Evolutionary conservation across 805 yeast species (phyloP), one percentile per base, ranked within the genome.

Genomic region (Schwanniomyces sp.): DNA sequence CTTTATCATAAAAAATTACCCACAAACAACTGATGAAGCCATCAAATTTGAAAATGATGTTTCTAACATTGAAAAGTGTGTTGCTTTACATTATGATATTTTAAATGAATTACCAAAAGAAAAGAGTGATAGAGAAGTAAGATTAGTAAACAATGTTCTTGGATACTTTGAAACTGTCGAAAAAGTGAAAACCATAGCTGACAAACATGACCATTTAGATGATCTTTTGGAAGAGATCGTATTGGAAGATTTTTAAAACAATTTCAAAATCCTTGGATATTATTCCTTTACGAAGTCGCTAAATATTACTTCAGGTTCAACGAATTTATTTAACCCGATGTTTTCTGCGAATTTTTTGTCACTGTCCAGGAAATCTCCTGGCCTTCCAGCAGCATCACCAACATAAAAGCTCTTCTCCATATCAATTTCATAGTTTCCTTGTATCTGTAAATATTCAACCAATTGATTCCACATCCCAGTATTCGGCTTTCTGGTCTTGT

Each of bases 321-420:
- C 67, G 58, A 89, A 92, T n/a, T 25, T 21, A 17, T 54, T 51
- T 1, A 90, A 40, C 0, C 80, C 80, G 1, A 78, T 58, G 16
- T 70, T 74, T 38, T 71, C 52, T 0, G 98, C 97, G 73, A 91
- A 91, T 46, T 50, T 61, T 52, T 62, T 64, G 63, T 92, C 99
- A 42, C 87, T 80, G 55, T 88, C 91, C 73, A 94, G 88, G 61
- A 85, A 87, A 64, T 92, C 98, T 0, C 59, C 64, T 1, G 61
- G 58, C 45, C 98, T 73, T 0, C 98, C 99, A 6, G 97, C 98
- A 0, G 98, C 98, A 69, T 92, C 99, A 5, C 99, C 99, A n/a
- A 91, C 91, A 63, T 69, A 94, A 45, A 84, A 72, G 43, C 88
- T 79, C 8, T 64, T 53, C 0, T 60, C 66, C 42, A 61, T 43